Percentiles rank a stretch among this genome's conserved stretches.
Evolutionary conservation across 176 grass and related monocot species (phyloP).

Genomic region (Pharus latifolius): DNA sequence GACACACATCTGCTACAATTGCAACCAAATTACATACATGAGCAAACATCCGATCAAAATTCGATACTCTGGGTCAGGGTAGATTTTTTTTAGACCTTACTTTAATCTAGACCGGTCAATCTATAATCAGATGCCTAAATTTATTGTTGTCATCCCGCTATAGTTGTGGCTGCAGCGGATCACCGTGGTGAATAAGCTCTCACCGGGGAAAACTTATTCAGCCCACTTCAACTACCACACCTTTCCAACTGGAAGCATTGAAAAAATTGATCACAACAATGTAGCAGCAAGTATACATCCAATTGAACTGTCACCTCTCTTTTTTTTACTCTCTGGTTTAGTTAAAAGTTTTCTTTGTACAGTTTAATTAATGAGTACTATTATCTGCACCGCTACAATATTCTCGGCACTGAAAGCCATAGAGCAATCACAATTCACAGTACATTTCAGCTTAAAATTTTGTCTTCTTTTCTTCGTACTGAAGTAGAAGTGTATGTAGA

Average conservation of each 20-base stretch:
- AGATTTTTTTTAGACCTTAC: no score
- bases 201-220: not conserved
- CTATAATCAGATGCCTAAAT: no score
- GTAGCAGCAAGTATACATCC: not conserved
- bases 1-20: no score
- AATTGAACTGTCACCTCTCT: not conserved
- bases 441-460: not conserved
- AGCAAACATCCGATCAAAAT: no score
- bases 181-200: not conserved
- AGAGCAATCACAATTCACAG: not conserved
- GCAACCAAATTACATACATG: no score
- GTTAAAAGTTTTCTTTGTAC: not conserved
- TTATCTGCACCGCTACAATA: not conserved
- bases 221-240: not conserved
- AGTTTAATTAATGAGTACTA: not conserved
- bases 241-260: conserved; percentile 15
- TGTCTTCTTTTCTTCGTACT: not conserved
- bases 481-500: no score
- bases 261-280: not conserved
- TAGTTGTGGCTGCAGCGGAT: no score
- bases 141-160: no score
- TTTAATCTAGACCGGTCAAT: no score
- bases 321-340: not conserved
- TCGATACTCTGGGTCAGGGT: no score
- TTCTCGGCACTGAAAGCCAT: no score